These are phyloP conservation scores for Patellifolia procumbens DNA, from an alignment of 179 eudicot genomes.

Conservation along the genomic window DNA sequence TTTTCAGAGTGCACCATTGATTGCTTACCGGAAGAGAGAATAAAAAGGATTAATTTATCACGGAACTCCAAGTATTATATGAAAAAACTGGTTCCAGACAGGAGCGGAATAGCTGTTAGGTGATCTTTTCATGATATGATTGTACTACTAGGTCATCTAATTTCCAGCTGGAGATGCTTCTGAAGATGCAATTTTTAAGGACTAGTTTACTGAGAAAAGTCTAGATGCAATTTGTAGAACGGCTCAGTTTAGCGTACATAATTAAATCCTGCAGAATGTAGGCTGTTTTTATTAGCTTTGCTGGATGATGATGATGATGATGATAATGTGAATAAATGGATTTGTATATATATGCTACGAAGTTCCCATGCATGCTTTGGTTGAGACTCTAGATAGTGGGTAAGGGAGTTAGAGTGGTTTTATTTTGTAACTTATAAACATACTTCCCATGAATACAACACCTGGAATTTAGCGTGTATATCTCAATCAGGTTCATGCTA, in stretches of 20 bases:
- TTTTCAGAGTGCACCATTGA: constrained; percentile 82
- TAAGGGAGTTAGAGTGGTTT: no score
- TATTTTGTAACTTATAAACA: no score
- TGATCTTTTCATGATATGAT: not conserved
- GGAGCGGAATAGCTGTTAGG: constrained; percentile 56
- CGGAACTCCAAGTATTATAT: constrained; percentile 89
- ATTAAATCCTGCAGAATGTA: constrained; percentile 13
- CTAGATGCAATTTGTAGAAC: constrained; percentile 23
- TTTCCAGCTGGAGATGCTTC: not conserved
- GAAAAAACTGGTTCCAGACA: constrained; percentile 74
- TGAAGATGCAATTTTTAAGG: not conserved
- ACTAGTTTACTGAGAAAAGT: constrained; percentile 1
- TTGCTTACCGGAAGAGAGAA: constrained; percentile 64
- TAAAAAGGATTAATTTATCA: constrained; percentile 67
- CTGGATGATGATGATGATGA: constrained; percentile 12
- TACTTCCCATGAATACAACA: no score
- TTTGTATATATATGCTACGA: not conserved
- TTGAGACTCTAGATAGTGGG: not conserved
- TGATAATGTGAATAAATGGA: not conserved
- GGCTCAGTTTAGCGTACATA: constrained; percentile 14
- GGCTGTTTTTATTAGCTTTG: not conserved
- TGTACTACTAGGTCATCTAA: not conserved
- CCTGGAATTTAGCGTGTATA: no score
- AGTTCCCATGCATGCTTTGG: not conserved
- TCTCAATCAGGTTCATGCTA: no score